Evolutionary conservation across 805 yeast genomes (phyloP).

Genomic region (Kazachstania martiniae): DNA sequence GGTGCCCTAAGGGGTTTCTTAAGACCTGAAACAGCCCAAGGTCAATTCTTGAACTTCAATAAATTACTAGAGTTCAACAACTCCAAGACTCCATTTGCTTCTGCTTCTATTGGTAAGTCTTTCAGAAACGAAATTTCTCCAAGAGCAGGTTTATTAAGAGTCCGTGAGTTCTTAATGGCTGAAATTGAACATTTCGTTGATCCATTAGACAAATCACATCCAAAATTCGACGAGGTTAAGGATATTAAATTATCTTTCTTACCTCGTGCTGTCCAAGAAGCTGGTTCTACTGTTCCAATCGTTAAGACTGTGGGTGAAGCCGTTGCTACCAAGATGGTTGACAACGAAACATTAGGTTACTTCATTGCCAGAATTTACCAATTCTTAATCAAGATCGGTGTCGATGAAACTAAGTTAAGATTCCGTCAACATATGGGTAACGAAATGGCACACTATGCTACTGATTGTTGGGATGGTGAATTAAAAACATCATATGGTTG

Average conservation of each 20-base stretch:
- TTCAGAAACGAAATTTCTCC: slow-evolving; percentile 99
- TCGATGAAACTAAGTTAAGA: slow-evolving; percentile 70
- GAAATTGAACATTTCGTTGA: slow-evolving; percentile 98
- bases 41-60: slow-evolving; percentile 92
- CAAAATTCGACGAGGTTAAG: slow-evolving; percentile 64
- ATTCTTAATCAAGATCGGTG: slow-evolving; percentile 83
- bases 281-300: slow-evolving; percentile 63
- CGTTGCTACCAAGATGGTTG: slow-evolving; percentile 77
- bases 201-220: slow-evolving; percentile 77
- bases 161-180: slow-evolving; percentile 98
- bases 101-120: slow-evolving; percentile 96
- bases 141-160: slow-evolving; percentile 93
- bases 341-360: slow-evolving; percentile 94
- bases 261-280: slow-evolving; percentile 79
- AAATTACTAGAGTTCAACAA: slow-evolving; percentile 91
- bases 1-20: slow-evolving; percentile 91
- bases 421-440: slow-evolving; percentile 98
- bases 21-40: slow-evolving; percentile 99
- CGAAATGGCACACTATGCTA: slow-evolving; percentile 99
- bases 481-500: slow-evolving; percentile 93
- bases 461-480: slow-evolving; percentile 99
- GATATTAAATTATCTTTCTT: slow-evolving; percentile 66
- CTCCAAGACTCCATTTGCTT: slow-evolving; percentile 97
- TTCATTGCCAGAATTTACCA: slow-evolving; percentile 86
- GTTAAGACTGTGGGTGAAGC: slow-evolving; percentile 81